A percentile compares a stretch with the other conserved stretches of the same genome.
These are phyloP conservation scores for Galerina sulciceps DNA, from an alignment of 768 basidiomycete species.

Conservation along the genomic window DNA sequence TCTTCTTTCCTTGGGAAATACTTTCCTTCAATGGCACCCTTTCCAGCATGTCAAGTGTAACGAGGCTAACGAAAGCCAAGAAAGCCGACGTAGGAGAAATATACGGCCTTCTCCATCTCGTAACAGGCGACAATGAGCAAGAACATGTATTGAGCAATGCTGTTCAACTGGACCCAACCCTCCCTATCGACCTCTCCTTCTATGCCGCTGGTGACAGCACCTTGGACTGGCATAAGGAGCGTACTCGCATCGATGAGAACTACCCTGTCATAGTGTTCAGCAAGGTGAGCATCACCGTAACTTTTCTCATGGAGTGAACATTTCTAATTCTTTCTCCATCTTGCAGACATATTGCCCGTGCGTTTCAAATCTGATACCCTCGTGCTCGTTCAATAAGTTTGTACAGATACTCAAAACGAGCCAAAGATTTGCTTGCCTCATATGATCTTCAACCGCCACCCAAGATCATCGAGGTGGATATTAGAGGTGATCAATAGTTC, in stretches of 20 bases:
- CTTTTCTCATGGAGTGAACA: slow-evolving; percentile 1
- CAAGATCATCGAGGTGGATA: slow-evolving; percentile 75
- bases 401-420: slow-evolving; percentile 58
- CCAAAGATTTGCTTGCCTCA: slow-evolving; percentile 63
- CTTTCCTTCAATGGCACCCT: too few species aligned
- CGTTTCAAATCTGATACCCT: slow-evolving; percentile 27
- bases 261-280: slow-evolving; percentile 81
- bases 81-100: slow-evolving; percentile 55
- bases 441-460: slow-evolving; percentile 70
- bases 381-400: neutral
- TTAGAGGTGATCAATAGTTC: slow-evolving; percentile 48
- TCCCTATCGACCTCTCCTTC: slow-evolving; percentile 52
- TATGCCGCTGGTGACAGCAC: slow-evolving; percentile 54
- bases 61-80: slow-evolving; percentile 38
- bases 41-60: slow-evolving; percentile 44
- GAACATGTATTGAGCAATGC: slow-evolving; percentile 43
- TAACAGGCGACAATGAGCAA: slow-evolving; percentile 50
- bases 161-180: slow-evolving; percentile 47
- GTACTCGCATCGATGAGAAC: slow-evolving; percentile 44
- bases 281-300: slow-evolving; percentile 56
- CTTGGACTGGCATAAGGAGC: slow-evolving; percentile 49
- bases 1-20: slow-evolving; percentile 40
- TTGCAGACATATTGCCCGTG: slow-evolving; percentile 76
- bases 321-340: neutral
- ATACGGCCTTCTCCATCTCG: slow-evolving; percentile 71